These are phyloP conservation scores for Chaetomium sp. DNA, from an alignment of 2,329 filamentous ascomycete species.

Conservation along the genomic window DNA sequence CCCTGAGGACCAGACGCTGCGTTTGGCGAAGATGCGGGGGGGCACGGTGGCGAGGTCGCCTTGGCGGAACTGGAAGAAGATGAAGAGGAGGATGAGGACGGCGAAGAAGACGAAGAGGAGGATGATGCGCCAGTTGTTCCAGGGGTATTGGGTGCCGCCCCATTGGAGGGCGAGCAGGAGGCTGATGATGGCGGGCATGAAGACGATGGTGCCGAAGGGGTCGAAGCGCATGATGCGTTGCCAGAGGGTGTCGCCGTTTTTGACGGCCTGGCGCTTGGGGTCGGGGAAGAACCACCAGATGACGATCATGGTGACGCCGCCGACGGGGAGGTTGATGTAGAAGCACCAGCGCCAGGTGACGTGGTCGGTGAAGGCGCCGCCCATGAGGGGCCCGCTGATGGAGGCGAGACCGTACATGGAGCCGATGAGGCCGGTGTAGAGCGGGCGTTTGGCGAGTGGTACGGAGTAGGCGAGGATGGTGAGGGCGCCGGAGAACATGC, in stretches of 20 bases:
- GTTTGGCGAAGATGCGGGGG: constrained; percentile 33
- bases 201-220: constrained; percentile 24
- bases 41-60: constrained; percentile 38
- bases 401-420: constrained; percentile 39
- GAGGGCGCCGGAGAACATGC: constrained; percentile 36
- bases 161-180: constrained; percentile 44
- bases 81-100: constrained; percentile 30
- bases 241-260: constrained; percentile 15
- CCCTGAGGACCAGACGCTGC: constrained; percentile 30
- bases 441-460: constrained; percentile 22
- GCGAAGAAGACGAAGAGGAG: constrained; percentile 32
- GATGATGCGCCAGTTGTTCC: constrained; percentile 34
- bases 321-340: constrained; percentile 32
- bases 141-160: constrained; percentile 37
- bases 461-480: constrained; percentile 32
- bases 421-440: constrained; percentile 34
- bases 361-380: constrained; percentile 26
- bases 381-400: constrained; percentile 25
- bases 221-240: constrained; percentile 25
- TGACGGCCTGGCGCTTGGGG: constrained; percentile 14
- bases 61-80: constrained; percentile 31
- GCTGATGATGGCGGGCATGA: constrained; percentile 34
- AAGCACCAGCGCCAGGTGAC: constrained; percentile 21
- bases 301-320: constrained; percentile 27
- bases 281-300: constrained; percentile 26